Conservation (phyloP, 257 asterid genomes). For the Schizonepeta tenuifolia region DNA sequence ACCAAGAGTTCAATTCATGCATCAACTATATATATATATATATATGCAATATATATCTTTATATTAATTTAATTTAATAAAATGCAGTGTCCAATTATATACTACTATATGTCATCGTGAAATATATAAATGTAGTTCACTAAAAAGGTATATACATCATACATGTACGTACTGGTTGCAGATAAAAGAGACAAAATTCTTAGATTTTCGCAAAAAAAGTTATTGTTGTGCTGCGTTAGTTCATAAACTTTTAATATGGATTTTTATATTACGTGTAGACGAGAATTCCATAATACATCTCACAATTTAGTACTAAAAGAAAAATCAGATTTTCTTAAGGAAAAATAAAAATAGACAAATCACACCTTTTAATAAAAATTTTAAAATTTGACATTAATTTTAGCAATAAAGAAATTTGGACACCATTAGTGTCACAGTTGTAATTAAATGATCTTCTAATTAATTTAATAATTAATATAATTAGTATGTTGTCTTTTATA, state of each 20-base stretch:
- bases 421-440: too few relatives aligned
- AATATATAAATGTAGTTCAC: neutral
- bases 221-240: too few relatives aligned
- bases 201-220: neutral
- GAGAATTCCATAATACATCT: neutral
- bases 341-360: too few relatives aligned
- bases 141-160: too few relatives aligned
- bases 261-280: neutral
- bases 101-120: neutral
- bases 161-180: neutral
- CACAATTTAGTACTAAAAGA: neutral
- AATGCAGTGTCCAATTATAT: conserved; percentile 11
- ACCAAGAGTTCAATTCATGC: conserved; percentile 27
- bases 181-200: conserved; percentile 5
- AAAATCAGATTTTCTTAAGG: too few relatives aligned
- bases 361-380: too few relatives aligned
- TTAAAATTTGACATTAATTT: too few relatives aligned
- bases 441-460: too few relatives aligned
- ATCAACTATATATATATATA: conserved; percentile 22
- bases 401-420: too few relatives aligned
- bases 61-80: neutral
- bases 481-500: too few relatives aligned
- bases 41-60: conserved; percentile 17
- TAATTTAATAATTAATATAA: too few relatives aligned
- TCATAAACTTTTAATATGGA: too few relatives aligned